A percentile compares a stretch with the other conserved stretches of the same genome.
phyloP scores from a whole-genome alignment of 108 stramenopile genomes.

The Nannochloropsis oceanica region DNA sequence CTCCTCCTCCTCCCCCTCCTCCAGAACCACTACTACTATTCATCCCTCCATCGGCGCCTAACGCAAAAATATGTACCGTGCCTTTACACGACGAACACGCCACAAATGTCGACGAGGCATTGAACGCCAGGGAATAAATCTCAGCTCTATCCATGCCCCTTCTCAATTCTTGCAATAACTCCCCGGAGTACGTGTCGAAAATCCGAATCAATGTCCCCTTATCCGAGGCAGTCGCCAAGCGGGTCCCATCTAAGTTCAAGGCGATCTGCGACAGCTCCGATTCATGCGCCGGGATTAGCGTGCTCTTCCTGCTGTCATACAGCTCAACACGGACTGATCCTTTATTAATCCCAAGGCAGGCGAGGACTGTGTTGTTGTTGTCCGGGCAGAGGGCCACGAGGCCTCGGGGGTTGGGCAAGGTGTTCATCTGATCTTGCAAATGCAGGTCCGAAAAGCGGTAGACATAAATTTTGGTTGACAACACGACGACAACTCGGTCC shows the following conservation, averaged over 20 bases:
- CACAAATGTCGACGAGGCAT: constrained; percentile 59
- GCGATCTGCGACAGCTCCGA: constrained; percentile 56
- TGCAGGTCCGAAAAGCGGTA: constrained; percentile 81
- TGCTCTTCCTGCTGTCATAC: constrained; percentile 71
- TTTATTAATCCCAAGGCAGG: constrained; percentile 64
- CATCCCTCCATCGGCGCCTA: background rate
- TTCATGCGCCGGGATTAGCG: constrained; percentile 86
- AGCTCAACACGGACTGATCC: constrained; percentile 92
- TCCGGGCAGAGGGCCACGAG: constrained; percentile 72
- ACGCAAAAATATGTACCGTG: constrained; percentile 70
- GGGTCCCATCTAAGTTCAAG: constrained; percentile 66
- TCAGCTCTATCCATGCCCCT: constrained; percentile 80
- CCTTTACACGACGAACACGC: constrained; percentile 84
- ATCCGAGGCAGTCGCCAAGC: constrained; percentile 72
- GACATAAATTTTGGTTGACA: constrained; percentile 52
- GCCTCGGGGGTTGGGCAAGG: constrained; percentile 68
- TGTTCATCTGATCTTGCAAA: constrained; percentile 80
- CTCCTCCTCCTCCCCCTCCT: background rate
- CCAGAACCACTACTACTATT: background rate
- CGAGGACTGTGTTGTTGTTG: constrained; percentile 64
- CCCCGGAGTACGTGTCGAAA: constrained; percentile 43
- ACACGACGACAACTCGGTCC: constrained; percentile 85
- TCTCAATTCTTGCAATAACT: constrained; percentile 64
- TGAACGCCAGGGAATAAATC: constrained; percentile 74
- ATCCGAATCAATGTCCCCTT: constrained; percentile 89